Evolutionary conservation across 305 asterid genomes (phyloP), one percentile per base, ranked within the genome.

Genomic region (Solanum hybrid): DNA sequence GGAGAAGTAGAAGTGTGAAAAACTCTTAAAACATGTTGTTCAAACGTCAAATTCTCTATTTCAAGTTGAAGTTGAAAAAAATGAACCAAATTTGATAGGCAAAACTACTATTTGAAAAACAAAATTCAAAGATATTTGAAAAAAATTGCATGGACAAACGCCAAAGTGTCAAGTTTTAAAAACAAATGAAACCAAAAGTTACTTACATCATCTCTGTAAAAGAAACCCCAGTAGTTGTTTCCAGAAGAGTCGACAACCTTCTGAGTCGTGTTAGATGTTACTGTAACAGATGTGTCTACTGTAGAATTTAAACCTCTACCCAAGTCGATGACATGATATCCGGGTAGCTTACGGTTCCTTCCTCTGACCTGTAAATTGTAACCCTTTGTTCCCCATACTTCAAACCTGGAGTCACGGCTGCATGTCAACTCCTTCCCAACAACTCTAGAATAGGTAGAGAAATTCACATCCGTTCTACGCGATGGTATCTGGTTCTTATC

Each of bases 331-430:
- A 91, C 93, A 71, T 92, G 91, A 95, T 94, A 90, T 40, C 97
- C 99, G 32, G 98, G 98, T 86, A 95, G 89, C 89, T 93, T 94
- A 71, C 92, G 98, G 90, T 94, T 93, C 93, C 99, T 94, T 90
- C 98, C 97, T 88, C 96, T 93, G 40, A 93, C 94, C 84, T 93
- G 94, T 87, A 96, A 90, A 93, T 91, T 93, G 89, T 96, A 97
- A 87, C 99, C 98, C 91, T 94, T 96, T 31, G 96, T 95, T 46
- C 95, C 97, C 99, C 99, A 94, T 40, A 96, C 97, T 90, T 97
- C 99, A 80, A 97, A 96, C 92, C 98, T 94, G 10, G 99, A 93
- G 94, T 97, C 99, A 88, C 91, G 94, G 91, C 97, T 86, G 81
- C 99, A 96, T 34, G 93, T 92, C 95, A 95, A 91, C 91, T 95